Base-by-base conservation (phyloP, 1,284 basidiomycete genomes). In the Moesziomyces sp. region DNA sequence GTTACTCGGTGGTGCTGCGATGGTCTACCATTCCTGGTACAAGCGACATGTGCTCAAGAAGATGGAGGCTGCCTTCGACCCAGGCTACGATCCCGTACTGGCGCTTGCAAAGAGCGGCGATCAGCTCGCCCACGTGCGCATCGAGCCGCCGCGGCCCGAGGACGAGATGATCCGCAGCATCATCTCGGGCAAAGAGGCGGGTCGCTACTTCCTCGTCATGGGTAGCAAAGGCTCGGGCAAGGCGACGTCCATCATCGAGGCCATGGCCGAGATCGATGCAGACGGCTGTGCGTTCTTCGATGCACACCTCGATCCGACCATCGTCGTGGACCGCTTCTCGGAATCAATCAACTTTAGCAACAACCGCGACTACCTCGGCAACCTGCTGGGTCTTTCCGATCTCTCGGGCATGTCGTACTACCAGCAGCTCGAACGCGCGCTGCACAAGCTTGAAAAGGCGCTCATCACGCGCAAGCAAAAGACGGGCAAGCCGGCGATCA, bases 201-300 rank as follows among this genome's bases (percentile, higher is more conserved):
- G 80, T 14, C 56, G 75, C n/a, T 81, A 81, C 67, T 81, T 78
- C 50, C 61, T 81, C 47, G 60, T 81, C 44, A 70, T 81, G 59
- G 79, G 79, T 40, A 78, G 74, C 66, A 80, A 80, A 57, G 80
- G 80, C 13, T 63, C 71, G 9, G 80, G 80, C 3, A 82, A 82
- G 66, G 71, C 74, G 1, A 72, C 72, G 1, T 75, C 76, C 18
- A 64, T 82, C 53, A 79, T 82, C 46, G 73, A 82, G 50, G 79
- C 77, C n/a, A 82, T 82, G 71, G 66, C 63, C 18, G 58, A 61
- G 13, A 63, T 64, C 42, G 61, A 79, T 43, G 80, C 80, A 3
- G 80, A 82, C 44, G 80, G 80, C 23, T 75, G 75, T 48, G 80
- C 80, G 30, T 80, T 77, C 57, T 82, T 82, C 55, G 80, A 82